Evolutionary conservation across 306 rosid genomes (phyloP).

Genomic region (Malus fusca): DNA sequence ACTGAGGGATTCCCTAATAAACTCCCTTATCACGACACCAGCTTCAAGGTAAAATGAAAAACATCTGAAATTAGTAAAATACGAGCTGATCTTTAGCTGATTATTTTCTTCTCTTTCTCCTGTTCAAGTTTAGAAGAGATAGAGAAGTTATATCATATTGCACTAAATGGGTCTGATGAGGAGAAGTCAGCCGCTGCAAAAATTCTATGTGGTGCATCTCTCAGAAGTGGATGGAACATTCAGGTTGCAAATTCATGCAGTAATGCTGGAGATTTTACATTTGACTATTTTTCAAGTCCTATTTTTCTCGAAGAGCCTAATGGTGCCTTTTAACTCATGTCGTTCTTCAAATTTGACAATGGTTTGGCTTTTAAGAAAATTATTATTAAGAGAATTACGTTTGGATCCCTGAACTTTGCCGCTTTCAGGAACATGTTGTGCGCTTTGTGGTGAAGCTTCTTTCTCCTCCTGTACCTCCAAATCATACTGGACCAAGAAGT

Average conservation of each 20-base stretch:
- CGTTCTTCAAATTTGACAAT: neutral
- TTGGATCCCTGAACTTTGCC: neutral
- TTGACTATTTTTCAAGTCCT: neutral
- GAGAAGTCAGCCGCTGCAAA: conserved; percentile 67
- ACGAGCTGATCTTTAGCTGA: conserved; percentile 16
- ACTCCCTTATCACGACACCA: conserved; percentile 48
- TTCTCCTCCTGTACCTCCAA: conserved; percentile 41
- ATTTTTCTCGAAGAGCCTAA: neutral
- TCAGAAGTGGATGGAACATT: conserved; percentile 72
- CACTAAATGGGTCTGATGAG: conserved; percentile 60
- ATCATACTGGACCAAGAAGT: conserved; percentile 42
- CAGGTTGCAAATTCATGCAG: conserved; percentile 45
- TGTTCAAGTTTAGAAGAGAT: conserved; percentile 59
- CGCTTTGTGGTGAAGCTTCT: conserved; percentile 61
- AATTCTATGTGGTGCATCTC: conserved; percentile 78
- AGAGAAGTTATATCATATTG: conserved; percentile 60
- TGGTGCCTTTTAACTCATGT: neutral
- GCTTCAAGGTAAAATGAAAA: conserved; percentile 52
- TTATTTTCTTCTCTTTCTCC: conserved; percentile 25
- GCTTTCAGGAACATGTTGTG: conserved; percentile 69
- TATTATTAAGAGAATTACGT: neutral
- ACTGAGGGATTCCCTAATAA: conserved; percentile 43
- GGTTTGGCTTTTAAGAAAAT: neutral
- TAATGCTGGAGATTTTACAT: conserved; percentile 2
- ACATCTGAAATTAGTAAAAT: conserved; percentile 6